Evolutionary conservation across 1,139 yeast genomes (phyloP).

Genomic region (Hansenula anomala): DNA sequence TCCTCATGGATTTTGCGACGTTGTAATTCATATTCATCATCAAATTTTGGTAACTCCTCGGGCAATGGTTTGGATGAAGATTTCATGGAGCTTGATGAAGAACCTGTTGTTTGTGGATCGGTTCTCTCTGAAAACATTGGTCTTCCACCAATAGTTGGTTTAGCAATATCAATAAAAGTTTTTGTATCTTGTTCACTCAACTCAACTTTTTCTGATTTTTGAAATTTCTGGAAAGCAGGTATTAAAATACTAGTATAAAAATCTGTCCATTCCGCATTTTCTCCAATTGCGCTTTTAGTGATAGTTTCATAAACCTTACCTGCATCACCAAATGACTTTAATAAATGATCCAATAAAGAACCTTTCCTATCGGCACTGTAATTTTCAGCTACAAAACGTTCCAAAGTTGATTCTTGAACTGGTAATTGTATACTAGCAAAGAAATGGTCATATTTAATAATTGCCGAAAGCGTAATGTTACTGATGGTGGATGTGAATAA

Average conservation of each 20-base stretch:
- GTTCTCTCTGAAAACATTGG: background rate
- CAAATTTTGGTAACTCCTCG: constrained; percentile 27
- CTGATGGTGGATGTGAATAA: no score
- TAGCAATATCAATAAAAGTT: background rate
- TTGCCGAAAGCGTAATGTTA: background rate
- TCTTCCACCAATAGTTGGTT: background rate
- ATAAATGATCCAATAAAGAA: background rate
- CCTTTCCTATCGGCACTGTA: background rate
- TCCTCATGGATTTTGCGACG: constrained; percentile 1
- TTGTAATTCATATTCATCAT: constrained; percentile 28
- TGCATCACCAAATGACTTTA: background rate
- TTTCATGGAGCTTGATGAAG: no score
- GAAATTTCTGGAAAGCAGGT: background rate
- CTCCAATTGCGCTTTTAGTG: background rate
- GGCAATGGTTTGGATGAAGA: constrained; percentile 10
- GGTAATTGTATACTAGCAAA: background rate
- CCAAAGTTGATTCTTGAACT: background rate
- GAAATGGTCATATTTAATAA: background rate
- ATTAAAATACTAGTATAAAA: background rate
- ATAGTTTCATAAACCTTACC: background rate
- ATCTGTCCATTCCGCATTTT: background rate
- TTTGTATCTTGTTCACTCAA: background rate
- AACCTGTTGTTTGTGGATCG: no score
- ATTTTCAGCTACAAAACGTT: background rate
- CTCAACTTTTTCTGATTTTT: background rate